These are phyloP conservation scores for Pelargonium australe DNA, from an alignment of 441 rosid species.

Conservation along the genomic window DNA sequence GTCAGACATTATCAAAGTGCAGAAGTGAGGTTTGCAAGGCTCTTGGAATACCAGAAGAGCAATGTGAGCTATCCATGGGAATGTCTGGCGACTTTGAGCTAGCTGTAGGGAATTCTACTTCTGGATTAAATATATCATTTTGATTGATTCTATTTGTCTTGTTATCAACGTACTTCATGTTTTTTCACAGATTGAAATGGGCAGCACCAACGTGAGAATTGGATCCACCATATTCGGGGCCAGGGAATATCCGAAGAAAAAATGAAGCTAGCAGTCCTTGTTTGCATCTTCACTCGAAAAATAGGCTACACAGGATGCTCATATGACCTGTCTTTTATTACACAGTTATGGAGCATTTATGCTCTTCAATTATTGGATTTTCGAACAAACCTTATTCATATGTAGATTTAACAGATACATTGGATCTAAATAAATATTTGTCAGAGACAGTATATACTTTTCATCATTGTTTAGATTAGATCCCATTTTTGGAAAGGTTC, in stretches of 20 bases:
- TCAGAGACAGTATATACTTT: background rate
- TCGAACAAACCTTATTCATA: background rate
- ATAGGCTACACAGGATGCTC: background rate
- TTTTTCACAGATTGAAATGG: slow-evolving; percentile 72
- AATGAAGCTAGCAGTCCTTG: slow-evolving; percentile 16
- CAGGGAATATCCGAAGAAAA: slow-evolving; percentile 73
- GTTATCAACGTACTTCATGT: background rate
- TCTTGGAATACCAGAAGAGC: slow-evolving; percentile 72
- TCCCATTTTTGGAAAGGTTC: too few species aligned
- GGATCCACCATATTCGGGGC: slow-evolving; percentile 91
- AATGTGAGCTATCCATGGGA: slow-evolving; percentile 94
- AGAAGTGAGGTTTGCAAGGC: slow-evolving; percentile 80
- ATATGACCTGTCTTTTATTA: background rate
- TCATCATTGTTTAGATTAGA: too few species aligned
- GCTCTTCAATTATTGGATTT: background rate
- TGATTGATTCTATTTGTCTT: background rate
- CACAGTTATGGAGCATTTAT: background rate
- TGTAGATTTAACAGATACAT: background rate
- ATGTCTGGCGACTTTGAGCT: slow-evolving; percentile 92
- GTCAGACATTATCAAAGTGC: slow-evolving; percentile 74
- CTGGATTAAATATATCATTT: background rate
- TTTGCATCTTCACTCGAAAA: background rate
- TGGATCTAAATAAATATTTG: background rate
- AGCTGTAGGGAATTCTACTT: slow-evolving; percentile 50
- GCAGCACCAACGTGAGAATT: slow-evolving; percentile 85